Percentiles rank a stretch among this genome's conserved stretches.
phyloP scores from a whole-genome alignment of 2,329 filamentous ascomycete species.

The Trichothecium roseum region DNA sequence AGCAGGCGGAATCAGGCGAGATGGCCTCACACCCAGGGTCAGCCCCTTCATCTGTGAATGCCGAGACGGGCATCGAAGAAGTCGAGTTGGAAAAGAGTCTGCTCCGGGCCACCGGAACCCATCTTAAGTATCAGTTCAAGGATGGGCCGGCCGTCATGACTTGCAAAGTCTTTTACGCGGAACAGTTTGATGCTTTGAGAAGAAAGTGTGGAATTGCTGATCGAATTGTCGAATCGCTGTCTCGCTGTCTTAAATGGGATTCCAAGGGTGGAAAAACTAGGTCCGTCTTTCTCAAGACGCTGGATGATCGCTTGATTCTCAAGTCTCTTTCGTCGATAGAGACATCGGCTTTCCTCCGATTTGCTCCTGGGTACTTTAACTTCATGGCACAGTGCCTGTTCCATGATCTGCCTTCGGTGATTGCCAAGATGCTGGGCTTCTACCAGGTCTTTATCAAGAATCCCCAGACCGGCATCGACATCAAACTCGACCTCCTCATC shows the following conservation, averaged over 20 bases:
- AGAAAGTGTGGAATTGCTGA: slow-evolving; percentile 89
- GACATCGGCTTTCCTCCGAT: slow-evolving; percentile 86
- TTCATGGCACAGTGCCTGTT: slow-evolving; percentile 97
- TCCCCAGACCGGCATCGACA: slow-evolving; percentile 78
- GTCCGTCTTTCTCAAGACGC: slow-evolving; percentile 90
- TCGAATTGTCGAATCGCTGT: slow-evolving; percentile 89
- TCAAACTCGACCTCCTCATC: slow-evolving; percentile 85
- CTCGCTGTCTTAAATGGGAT: slow-evolving; percentile 94
- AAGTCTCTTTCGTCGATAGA: slow-evolving; percentile 88
- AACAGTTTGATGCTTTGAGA: slow-evolving; percentile 91
- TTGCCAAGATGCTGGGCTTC: slow-evolving; percentile 98
- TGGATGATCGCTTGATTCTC: slow-evolving; percentile 87
- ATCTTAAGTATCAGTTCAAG: slow-evolving; percentile 91
- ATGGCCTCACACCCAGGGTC: slow-evolving; percentile 6
- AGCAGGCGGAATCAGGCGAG: slow-evolving; percentile 10
- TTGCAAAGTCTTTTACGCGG: slow-evolving; percentile 97
- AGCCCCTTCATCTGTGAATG: slow-evolving; percentile 21
- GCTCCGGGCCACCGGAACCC: slow-evolving; percentile 74
- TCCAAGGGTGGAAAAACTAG: slow-evolving; percentile 97
- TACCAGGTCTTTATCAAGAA: slow-evolving; percentile 98
- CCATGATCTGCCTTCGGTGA: slow-evolving; percentile 88
- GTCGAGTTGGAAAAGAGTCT: slow-evolving; percentile 73
- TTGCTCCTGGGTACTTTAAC: slow-evolving; percentile 92
- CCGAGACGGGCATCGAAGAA: slow-evolving; percentile 36
- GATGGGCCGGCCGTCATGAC: slow-evolving; percentile 91